Percentiles rank a stretch among this genome's conserved stretches.
These are phyloP conservation scores for Emmonsiellopsis sp. DNA, from an alignment of 2,329 filamentous ascomycete genomes.

Conservation along the genomic window DNA sequence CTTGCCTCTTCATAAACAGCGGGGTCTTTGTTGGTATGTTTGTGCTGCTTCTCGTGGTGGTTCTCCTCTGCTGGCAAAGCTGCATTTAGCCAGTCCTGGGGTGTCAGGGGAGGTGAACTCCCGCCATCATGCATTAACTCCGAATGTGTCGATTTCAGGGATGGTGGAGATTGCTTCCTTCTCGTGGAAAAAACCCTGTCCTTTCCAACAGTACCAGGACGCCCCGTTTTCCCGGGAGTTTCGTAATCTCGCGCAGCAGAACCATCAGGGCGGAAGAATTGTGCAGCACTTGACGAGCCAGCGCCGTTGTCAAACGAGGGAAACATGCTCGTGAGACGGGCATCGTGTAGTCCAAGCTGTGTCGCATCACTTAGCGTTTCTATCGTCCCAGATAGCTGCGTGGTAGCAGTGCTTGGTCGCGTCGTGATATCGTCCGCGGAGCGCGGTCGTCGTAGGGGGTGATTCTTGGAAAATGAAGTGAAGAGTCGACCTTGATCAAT, in stretches of 20 bases:
- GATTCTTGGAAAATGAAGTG: conserved; percentile 14
- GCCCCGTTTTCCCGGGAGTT: not conserved
- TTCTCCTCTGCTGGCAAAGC: conserved; percentile 19
- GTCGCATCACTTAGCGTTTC: conserved; percentile 24
- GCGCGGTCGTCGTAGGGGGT: conserved; percentile 20
- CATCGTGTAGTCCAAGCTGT: conserved; percentile 14
- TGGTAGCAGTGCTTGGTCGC: conserved; percentile 23
- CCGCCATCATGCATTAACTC: conserved; percentile 9
- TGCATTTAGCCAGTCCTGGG: conserved; percentile 35
- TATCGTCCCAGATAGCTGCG: conserved; percentile 21
- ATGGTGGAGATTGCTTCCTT: conserved; percentile 16
- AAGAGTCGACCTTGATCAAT: conserved; percentile 11
- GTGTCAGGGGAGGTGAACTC: conserved; percentile 26
- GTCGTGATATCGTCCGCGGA: conserved; percentile 27
- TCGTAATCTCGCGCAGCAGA: not conserved
- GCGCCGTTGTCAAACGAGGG: conserved; percentile 18
- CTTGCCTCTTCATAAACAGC: not conserved
- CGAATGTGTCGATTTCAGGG: conserved; percentile 12
- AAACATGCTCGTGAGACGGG: conserved; percentile 22
- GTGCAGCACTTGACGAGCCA: conserved; percentile 9
- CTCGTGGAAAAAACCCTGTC: conserved; percentile 16
- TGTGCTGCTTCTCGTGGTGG: not conserved
- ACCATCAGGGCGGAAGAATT: not conserved
- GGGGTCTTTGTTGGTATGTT: not conserved
- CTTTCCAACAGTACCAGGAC: conserved; percentile 6